These are phyloP conservation scores for Aspergillus diversus DNA, from an alignment of 495 filamentous ascomycete genomes.

Conservation along the genomic window DNA sequence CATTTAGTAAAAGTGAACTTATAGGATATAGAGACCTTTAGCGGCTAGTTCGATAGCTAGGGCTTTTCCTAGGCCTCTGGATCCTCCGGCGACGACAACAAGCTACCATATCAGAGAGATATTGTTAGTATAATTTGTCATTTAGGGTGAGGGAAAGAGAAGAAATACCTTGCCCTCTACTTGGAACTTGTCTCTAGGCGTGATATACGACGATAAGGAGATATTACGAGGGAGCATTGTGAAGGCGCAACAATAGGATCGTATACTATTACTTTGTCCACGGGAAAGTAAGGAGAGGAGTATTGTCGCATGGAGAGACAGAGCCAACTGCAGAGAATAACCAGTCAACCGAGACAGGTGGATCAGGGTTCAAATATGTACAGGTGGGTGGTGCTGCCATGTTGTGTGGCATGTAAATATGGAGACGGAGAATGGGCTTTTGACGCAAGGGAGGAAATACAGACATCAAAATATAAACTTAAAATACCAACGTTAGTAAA, in stretches of 20 bases:
- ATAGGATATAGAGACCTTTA: background rate
- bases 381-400: background rate
- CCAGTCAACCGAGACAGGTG: background rate
- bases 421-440: background rate
- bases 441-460: background rate
- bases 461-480: background rate
- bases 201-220: background rate
- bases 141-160: background rate
- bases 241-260: too few relatives aligned
- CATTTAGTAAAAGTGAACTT: too few relatives aligned
- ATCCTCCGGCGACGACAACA: background rate
- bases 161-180: background rate
- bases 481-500: background rate
- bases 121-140: background rate
- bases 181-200: background rate
- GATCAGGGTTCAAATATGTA: background rate
- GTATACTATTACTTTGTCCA: too few relatives aligned
- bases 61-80: background rate
- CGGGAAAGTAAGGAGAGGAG: too few relatives aligned
- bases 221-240: too few relatives aligned
- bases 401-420: background rate
- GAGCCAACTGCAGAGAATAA: background rate
- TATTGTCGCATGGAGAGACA: too few relatives aligned
- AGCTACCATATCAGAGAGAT: background rate
- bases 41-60: background rate